Percentiles rank a stretch among this genome's conserved stretches.
These are phyloP conservation scores for Trametes sp. DNA, from an alignment of 1,284 basidiomycete genomes.

Conservation along the genomic window DNA sequence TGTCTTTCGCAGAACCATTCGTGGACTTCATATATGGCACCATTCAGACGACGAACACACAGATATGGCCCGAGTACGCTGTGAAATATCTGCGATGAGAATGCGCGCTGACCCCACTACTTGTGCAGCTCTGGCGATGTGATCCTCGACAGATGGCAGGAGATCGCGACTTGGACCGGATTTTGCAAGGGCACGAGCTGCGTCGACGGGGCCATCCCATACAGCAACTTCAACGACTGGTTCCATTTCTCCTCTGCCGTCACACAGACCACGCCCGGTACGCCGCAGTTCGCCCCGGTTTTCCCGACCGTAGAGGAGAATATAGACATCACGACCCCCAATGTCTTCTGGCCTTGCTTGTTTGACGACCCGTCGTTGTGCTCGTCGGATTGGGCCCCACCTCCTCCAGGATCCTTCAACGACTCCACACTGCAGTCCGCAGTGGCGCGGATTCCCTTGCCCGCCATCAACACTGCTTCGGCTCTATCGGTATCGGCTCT, in stretches of 20 bases:
- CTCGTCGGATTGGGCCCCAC: conserved; percentile 17
- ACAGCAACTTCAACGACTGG: conserved; percentile 23
- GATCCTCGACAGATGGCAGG: conserved; percentile 12
- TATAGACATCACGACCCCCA: conserved; percentile 13
- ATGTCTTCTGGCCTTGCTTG: conserved; percentile 18
- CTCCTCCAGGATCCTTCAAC: neutral
- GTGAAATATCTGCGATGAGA: neutral
- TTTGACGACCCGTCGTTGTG: conserved; percentile 15
- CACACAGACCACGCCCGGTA: conserved; percentile 11
- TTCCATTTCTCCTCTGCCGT: conserved; percentile 19
- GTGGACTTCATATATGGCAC: conserved; percentile 22
- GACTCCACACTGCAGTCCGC: neutral
- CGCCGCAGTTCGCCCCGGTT: conserved; percentile 2
- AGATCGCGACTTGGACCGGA: conserved; percentile 17
- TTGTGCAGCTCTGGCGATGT: conserved; percentile 12
- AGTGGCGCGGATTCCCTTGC: neutral
- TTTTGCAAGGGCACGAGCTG: conserved; percentile 9
- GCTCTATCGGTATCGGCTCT: neutral
- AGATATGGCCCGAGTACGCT: conserved; percentile 12
- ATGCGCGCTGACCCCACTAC: neutral
- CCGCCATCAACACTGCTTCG: neutral
- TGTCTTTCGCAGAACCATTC: conserved; percentile 10
- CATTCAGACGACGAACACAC: conserved; percentile 5
- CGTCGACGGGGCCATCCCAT: conserved; percentile 15
- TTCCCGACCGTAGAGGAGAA: conserved; percentile 3